Conservation (phyloP, 1,284 basidiomycete genomes). For the Tylopilus microsporus region DNA sequence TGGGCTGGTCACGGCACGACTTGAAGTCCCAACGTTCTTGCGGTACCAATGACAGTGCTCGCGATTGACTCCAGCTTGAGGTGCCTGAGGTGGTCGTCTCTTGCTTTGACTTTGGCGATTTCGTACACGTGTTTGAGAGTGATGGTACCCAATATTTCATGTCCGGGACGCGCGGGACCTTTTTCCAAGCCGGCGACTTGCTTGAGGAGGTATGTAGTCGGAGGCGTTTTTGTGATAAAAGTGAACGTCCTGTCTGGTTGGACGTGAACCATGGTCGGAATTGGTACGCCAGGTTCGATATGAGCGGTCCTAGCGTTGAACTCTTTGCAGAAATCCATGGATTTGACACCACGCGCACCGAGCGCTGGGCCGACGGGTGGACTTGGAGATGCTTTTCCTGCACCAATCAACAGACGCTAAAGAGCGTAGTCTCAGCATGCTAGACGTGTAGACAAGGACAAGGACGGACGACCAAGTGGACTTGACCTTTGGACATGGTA, state of each 20-base stretch:
- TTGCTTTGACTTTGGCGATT: slow-evolving; percentile 95
- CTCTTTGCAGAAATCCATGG: slow-evolving; percentile 99
- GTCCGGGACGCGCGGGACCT: slow-evolving; percentile 77
- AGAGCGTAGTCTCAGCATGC: slow-evolving; percentile 13
- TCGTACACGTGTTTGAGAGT: slow-evolving; percentile 98
- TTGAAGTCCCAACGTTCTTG: slow-evolving; percentile 79
- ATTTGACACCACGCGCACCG: slow-evolving; percentile 97
- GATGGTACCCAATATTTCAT: slow-evolving; percentile 74
- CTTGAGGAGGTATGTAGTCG: slow-evolving; percentile 89
- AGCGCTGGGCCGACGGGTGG: slow-evolving; percentile 96
- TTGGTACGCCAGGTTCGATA: slow-evolving; percentile 81
- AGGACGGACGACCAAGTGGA: slow-evolving; percentile 31
- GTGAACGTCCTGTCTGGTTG: slow-evolving; percentile 94
- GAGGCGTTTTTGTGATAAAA: slow-evolving; percentile 89
- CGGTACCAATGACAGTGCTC: slow-evolving; percentile 82
- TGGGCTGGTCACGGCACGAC: slow-evolving; percentile 69
- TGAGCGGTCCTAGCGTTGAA: slow-evolving; percentile 90
- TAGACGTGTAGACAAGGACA: slow-evolving; percentile 4
- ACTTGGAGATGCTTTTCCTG: slow-evolving; percentile 93
- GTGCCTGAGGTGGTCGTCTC: slow-evolving; percentile 83
- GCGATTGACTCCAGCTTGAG: slow-evolving; percentile 81
- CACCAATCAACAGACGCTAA: slow-evolving; percentile 81
- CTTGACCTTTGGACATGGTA: slow-evolving; percentile 33
- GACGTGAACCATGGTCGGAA: slow-evolving; percentile 87
- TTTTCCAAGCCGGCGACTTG: slow-evolving; percentile 89